These are phyloP conservation scores for Fusarium hainanense DNA, from an alignment of 2,329 filamentous ascomycete species.

Conservation along the genomic window DNA sequence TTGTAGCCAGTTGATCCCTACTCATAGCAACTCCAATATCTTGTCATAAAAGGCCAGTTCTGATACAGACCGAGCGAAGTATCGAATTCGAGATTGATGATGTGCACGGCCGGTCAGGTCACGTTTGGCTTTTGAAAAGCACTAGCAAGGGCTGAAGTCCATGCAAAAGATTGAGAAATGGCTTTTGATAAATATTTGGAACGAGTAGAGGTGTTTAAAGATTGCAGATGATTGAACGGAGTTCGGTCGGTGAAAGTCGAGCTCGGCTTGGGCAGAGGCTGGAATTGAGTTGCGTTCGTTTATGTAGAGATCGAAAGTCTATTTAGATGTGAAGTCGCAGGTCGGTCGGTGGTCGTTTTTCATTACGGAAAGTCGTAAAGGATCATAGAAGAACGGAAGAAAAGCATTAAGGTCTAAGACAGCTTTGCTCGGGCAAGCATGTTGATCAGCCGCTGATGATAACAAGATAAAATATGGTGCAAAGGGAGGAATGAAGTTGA, in stretches of 20 bases:
- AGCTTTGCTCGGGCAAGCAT: slow-evolving; percentile 36
- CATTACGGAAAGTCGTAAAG: slow-evolving; percentile 46
- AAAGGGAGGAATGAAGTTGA: slow-evolving; percentile 42
- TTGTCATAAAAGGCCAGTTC: slow-evolving; percentile 44
- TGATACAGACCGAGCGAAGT: slow-evolving; percentile 25
- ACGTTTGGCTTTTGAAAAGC: slow-evolving; percentile 26
- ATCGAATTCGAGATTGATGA: slow-evolving; percentile 33
- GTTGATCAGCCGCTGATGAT: slow-evolving; percentile 39
- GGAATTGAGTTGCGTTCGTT: slow-evolving; percentile 11
- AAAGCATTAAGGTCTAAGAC: slow-evolving; percentile 47
- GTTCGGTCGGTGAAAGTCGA: slow-evolving; percentile 21
- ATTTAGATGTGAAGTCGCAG: slow-evolving; percentile 35
- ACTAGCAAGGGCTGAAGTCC: slow-evolving; percentile 31
- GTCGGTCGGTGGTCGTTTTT: slow-evolving; percentile 40
- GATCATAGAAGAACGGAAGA: slow-evolving; percentile 42
- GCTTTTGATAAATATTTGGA: slow-evolving; percentile 4
- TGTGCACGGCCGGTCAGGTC: slow-evolving; percentile 38
- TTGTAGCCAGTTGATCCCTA: slow-evolving; percentile 67
- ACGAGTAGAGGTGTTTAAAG: background rate
- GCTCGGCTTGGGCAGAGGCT: slow-evolving; percentile 35
- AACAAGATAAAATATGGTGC: slow-evolving; percentile 27
- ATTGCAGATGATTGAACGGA: slow-evolving; percentile 14
- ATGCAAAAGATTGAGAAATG: slow-evolving; percentile 30
- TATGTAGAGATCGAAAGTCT: slow-evolving; percentile 35
- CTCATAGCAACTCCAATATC: slow-evolving; percentile 66